Evolutionary conservation across 495 filamentous ascomycete species (phyloP).

Genomic region (Parmelia sp.): DNA sequence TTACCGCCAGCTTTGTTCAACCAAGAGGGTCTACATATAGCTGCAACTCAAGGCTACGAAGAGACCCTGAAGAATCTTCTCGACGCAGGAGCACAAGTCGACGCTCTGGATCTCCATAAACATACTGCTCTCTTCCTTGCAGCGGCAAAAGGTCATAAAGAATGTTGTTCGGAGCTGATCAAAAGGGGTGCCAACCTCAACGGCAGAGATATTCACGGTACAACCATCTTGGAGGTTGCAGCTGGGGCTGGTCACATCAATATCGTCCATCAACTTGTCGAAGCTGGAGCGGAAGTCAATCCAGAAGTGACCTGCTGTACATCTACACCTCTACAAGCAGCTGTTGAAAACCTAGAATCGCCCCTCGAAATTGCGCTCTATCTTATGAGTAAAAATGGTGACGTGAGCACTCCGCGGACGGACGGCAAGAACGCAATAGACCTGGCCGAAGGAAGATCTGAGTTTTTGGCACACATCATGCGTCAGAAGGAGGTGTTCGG

Average conservation of each 20-base stretch:
- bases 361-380: background rate
- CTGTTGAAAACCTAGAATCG: background rate
- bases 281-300: background rate
- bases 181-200: background rate
- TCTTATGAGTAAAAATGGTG: background rate
- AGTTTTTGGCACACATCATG: background rate
- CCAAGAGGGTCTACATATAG: background rate
- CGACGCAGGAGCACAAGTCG: background rate
- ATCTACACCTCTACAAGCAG: constrained; percentile 10
- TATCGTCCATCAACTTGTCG: background rate
- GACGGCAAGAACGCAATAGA: constrained; percentile 9
- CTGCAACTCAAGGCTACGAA: background rate
- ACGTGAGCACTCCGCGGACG: background rate
- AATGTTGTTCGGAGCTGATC: background rate
- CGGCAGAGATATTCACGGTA: background rate
- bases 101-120: background rate
- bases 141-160: background rate
- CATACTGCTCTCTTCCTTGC: background rate
- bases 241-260: background rate
- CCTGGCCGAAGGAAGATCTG: background rate
- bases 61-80: background rate
- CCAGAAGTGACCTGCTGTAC: background rate
- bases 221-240: constrained; percentile 6
- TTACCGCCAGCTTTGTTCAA: background rate
- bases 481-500: background rate